A percentile compares a stretch with the other conserved stretches of the same genome.
phyloP scores from a whole-genome alignment of 805 yeast species.

The Ogataea pini region DNA sequence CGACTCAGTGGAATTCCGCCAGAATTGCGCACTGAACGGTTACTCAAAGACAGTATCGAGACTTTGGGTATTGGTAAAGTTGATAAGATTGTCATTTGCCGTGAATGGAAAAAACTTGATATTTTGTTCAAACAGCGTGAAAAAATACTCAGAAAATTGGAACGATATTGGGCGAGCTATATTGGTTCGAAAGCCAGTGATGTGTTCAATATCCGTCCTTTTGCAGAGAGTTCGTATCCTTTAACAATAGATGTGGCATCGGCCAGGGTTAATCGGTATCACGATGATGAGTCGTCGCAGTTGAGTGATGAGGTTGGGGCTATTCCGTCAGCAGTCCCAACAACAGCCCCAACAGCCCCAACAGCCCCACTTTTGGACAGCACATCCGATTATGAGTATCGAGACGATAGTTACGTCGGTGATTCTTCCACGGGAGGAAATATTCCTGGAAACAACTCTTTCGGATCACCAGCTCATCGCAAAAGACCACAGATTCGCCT shows the following conservation, averaged over 20 bases:
- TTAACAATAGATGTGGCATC: conserved; percentile 16
- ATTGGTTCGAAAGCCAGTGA: conserved; percentile 42
- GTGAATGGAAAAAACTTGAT: conserved; percentile 83
- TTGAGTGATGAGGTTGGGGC: not conserved
- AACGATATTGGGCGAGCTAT: conserved; percentile 71
- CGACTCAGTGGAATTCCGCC: conserved; percentile 87
- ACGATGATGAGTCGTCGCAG: conserved; percentile 20
- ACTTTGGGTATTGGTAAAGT: conserved; percentile 79
- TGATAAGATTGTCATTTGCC: conserved; percentile 71
- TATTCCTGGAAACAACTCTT: conserved; percentile 5
- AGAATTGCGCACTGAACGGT: conserved; percentile 68
- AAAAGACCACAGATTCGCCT: conserved; percentile 63
- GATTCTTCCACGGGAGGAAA: conserved; percentile 2
- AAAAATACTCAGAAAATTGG: conserved; percentile 55
- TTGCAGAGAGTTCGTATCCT: conserved; percentile 29
- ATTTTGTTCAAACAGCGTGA: conserved; percentile 60
- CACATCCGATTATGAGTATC: conserved; percentile 27
- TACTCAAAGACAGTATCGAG: conserved; percentile 73
- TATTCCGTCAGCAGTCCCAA: not conserved
- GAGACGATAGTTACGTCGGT: conserved; percentile 11
- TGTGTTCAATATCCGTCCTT: conserved; percentile 29
- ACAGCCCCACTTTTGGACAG: conserved; percentile 11
- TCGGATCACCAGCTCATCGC: conserved; percentile 22
- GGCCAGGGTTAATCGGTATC: conserved; percentile 15
- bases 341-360: not conserved